Conservation (phyloP, 805 yeast genomes). For the Helenozyma baotianmanensis region DNA sequence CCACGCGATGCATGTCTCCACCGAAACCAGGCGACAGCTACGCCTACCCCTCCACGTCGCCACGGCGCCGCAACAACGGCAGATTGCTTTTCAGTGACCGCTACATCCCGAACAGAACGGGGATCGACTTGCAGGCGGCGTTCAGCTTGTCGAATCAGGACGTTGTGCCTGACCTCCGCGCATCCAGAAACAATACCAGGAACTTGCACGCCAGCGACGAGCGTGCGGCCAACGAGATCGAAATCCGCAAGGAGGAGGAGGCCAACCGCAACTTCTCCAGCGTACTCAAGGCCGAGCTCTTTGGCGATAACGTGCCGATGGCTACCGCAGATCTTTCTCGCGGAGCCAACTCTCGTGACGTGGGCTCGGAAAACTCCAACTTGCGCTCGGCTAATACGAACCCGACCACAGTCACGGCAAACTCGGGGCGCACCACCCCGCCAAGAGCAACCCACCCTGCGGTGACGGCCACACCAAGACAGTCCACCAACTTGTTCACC, state of each 20-base stretch:
- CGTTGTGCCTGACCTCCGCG: slow-evolving; percentile 32
- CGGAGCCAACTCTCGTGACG: slow-evolving; percentile 5
- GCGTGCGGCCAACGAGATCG: slow-evolving; percentile 54
- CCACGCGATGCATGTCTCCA: slow-evolving; percentile 35
- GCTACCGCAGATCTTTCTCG: slow-evolving; percentile 32
- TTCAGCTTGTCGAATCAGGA: slow-evolving; percentile 51
- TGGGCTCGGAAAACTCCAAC: slow-evolving; percentile 1
- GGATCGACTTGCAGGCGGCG: slow-evolving; percentile 85
- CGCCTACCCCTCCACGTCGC: slow-evolving; percentile 31
- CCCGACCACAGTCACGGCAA: slow-evolving; percentile 3
- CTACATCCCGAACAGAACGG: slow-evolving; percentile 82
- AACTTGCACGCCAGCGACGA: slow-evolving; percentile 7
- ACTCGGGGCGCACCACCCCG: slow-evolving; percentile 19
- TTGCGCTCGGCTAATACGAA: slow-evolving; percentile 6
- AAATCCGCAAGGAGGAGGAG: slow-evolving; percentile 65
- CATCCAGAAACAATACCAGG: slow-evolving; percentile 16
- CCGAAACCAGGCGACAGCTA: slow-evolving; percentile 28
- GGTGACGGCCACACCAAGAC: slow-evolving; percentile 32
- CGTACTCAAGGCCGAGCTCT: slow-evolving; percentile 81
- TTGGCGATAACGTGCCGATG: slow-evolving; percentile 78
- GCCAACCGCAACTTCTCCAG: slow-evolving; percentile 86
- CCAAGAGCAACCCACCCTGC: slow-evolving; percentile 13
- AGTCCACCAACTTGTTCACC: slow-evolving; percentile 60
- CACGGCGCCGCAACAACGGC: slow-evolving; percentile 46
- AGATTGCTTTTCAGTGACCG: slow-evolving; percentile 69